A percentile compares a stretch with the other conserved stretches of the same genome.
These are phyloP conservation scores for Hypoxylon crocopeplum DNA, from an alignment of 495 filamentous ascomycete species.

Conservation along the genomic window DNA sequence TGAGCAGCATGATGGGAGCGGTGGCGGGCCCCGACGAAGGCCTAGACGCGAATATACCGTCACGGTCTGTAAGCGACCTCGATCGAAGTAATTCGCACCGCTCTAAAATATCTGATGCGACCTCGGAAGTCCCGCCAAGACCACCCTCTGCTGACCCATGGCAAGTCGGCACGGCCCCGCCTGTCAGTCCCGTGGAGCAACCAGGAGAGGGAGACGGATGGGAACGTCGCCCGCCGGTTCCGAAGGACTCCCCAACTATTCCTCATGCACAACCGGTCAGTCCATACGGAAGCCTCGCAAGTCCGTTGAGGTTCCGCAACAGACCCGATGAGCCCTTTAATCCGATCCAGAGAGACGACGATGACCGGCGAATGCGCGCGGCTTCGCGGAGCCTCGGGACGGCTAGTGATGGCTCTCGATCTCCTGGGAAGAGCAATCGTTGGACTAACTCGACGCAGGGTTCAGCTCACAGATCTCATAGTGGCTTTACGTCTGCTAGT, in stretches of 20 bases:
- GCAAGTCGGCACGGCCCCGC: constrained; percentile 36
- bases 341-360: constrained; percentile 27
- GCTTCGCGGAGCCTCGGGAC: constrained; percentile 36
- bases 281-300: constrained; percentile 15
- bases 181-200: constrained; percentile 33
- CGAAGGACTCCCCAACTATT: constrained; percentile 41
- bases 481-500: constrained; percentile 29
- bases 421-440: constrained; percentile 38
- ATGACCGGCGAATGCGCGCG: constrained; percentile 37
- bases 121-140: constrained; percentile 40
- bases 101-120: constrained; percentile 36
- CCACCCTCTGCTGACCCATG: constrained; percentile 40
- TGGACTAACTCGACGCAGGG: constrained; percentile 44
- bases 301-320: constrained; percentile 18
- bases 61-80: constrained; percentile 27
- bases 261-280: constrained; percentile 38
- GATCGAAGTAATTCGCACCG: constrained; percentile 35
- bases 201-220: constrained; percentile 34
- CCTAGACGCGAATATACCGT: constrained; percentile 26
- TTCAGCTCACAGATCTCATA: constrained; percentile 31
- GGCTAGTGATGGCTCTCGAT: constrained; percentile 38
- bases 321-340: constrained; percentile 20
- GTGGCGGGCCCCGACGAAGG: constrained; percentile 38
- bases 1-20: constrained; percentile 35
- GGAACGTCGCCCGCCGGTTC: constrained; percentile 33